These are phyloP conservation scores for Aspergillus transmontanensis DNA, from an alignment of 2,329 filamentous ascomycete species.

Conservation along the genomic window DNA sequence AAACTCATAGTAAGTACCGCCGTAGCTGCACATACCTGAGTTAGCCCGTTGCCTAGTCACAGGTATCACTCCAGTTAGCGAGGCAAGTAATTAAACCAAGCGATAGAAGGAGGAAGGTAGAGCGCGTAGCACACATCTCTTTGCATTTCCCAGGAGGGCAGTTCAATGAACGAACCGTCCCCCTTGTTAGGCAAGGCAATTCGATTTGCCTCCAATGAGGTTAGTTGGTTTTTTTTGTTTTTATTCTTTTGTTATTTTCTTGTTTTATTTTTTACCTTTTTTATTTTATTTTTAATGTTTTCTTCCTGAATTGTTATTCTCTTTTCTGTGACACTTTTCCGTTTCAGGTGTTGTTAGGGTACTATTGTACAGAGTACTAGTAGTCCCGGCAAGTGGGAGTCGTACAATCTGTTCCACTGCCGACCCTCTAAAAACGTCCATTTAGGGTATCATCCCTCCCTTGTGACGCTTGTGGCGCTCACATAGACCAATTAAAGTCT, in stretches of 20 bases:
- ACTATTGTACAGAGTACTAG: background rate
- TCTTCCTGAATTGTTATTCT: no score
- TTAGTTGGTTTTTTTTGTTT: background rate
- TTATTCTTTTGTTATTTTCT: background rate
- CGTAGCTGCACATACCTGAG: background rate
- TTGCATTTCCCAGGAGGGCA: background rate
- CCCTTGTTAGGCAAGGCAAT: background rate
- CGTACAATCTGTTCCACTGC: background rate
- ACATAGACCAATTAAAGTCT: background rate
- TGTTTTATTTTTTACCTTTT: background rate
- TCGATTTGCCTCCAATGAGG: background rate
- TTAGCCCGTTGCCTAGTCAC: background rate
- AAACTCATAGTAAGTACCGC: background rate
- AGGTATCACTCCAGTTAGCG: background rate
- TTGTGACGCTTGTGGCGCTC: slow-evolving; percentile 4
- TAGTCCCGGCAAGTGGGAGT: slow-evolving; percentile 3
- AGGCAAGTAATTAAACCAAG: background rate
- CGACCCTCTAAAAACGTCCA: background rate
- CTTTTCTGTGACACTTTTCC: slow-evolving; percentile 12
- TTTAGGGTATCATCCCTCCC: background rate
- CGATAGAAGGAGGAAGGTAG: background rate
- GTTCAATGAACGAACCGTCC: background rate
- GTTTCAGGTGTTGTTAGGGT: slow-evolving; percentile 17
- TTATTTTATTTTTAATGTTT: background rate
- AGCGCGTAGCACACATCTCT: background rate